Conservation (phyloP, 257 asterid genomes). For the Lycium barbarum region DNA sequence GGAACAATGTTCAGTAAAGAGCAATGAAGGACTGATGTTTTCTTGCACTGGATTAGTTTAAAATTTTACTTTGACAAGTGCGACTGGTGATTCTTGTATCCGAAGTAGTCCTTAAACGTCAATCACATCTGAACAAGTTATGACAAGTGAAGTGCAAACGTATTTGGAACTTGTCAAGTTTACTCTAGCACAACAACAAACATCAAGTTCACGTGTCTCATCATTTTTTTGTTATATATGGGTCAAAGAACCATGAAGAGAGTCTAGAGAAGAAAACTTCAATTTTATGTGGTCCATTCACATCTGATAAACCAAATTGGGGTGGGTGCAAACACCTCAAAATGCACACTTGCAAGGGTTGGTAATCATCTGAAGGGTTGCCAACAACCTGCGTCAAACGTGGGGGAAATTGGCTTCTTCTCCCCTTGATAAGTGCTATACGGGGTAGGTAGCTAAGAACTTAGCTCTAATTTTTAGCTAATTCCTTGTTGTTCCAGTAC, state of each 20-base stretch:
- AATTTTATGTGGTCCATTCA: background rate
- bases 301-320: background rate
- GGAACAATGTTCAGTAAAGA: background rate
- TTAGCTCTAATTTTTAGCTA: background rate
- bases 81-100: background rate
- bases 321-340: background rate
- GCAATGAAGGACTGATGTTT: background rate
- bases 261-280: background rate
- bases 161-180: background rate
- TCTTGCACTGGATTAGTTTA: background rate
- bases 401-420: slow-evolving; percentile 1
- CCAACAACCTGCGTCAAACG: background rate
- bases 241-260: background rate
- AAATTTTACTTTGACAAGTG: background rate
- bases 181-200: slow-evolving; percentile 15
- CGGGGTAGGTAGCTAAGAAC: background rate
- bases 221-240: background rate
- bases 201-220: background rate
- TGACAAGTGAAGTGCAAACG: background rate
- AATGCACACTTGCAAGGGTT: slow-evolving; percentile 14
- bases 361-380: background rate
- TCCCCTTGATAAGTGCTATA: background rate
- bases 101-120: background rate
- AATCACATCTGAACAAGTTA: background rate
- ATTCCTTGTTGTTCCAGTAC: background rate